phyloP scores from a whole-genome alignment of 2,329 filamentous ascomycete genomes.

The Verticillium albo-atrum region DNA sequence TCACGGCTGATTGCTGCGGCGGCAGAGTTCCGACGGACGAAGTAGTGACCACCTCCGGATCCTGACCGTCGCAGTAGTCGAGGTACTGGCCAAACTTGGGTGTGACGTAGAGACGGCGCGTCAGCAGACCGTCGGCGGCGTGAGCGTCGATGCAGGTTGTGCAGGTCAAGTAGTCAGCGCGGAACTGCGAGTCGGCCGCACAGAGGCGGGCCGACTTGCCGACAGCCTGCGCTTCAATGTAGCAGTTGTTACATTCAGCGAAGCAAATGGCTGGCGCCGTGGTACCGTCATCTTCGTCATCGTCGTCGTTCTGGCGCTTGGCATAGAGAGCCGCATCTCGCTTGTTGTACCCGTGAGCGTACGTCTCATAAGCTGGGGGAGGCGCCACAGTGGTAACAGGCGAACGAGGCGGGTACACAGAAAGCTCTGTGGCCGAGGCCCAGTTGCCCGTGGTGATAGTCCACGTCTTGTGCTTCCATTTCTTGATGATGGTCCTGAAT shows the following conservation, averaged over 20 bases:
- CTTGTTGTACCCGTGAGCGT: slow-evolving; percentile 7
- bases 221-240: slow-evolving; percentile 35
- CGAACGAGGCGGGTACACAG: slow-evolving; percentile 28
- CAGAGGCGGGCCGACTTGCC: slow-evolving; percentile 49
- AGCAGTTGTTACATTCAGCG: slow-evolving; percentile 45
- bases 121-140: slow-evolving; percentile 17
- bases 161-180: slow-evolving; percentile 30
- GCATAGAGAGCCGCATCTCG: background rate
- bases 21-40: slow-evolving; percentile 13
- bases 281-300: slow-evolving; percentile 19
- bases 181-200: slow-evolving; percentile 34
- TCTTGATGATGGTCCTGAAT: slow-evolving; percentile 30
- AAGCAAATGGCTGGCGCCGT: slow-evolving; percentile 46
- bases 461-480: slow-evolving; percentile 26
- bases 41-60: slow-evolving; percentile 9
- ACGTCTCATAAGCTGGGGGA: slow-evolving; percentile 3
- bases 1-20: slow-evolving; percentile 25
- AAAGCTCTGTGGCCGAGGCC: slow-evolving; percentile 45
- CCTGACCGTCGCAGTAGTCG: slow-evolving; percentile 34
- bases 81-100: slow-evolving; percentile 39
- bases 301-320: slow-evolving; percentile 6
- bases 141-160: slow-evolving; percentile 31
- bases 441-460: slow-evolving; percentile 53
- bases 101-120: slow-evolving; percentile 26
- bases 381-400: slow-evolving; percentile 14